Evolutionary conservation across 2,329 filamentous ascomycete genomes (phyloP).

Genomic region (Pseudogymnoascus sp.): DNA sequence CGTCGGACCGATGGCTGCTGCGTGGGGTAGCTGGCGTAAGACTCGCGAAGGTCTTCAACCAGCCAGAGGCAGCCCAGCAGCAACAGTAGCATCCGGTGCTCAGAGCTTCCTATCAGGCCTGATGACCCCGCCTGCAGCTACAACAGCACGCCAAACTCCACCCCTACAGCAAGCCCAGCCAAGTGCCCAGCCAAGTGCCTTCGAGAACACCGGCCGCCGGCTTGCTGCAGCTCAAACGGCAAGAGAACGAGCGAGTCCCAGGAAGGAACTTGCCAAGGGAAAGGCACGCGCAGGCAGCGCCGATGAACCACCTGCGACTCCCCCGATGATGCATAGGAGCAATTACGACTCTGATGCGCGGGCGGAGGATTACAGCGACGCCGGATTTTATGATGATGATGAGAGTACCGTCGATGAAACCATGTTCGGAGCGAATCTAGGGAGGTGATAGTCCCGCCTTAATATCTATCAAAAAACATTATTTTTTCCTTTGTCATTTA

Average conservation of each 20-base stretch:
- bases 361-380: conserved; percentile 41
- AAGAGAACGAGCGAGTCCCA: not conserved
- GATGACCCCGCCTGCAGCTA: conserved; percentile 80
- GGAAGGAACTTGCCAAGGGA: conserved; percentile 1
- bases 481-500: not conserved
- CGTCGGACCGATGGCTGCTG: conserved; percentile 71
- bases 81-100: conserved; percentile 40
- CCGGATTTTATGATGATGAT: conserved; percentile 31
- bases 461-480: conserved; percentile 1
- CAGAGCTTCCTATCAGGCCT: conserved; percentile 68
- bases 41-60: conserved; percentile 35
- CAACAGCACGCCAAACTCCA: conserved; percentile 47
- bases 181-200: conserved; percentile 50
- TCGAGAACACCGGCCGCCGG: conserved; percentile 52
- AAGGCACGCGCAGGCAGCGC: conserved; percentile 30
- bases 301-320: conserved; percentile 37
- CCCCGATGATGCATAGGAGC: conserved; percentile 53
- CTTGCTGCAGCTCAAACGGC: conserved; percentile 46
- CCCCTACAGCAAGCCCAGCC: conserved; percentile 37
- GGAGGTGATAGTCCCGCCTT: conserved; percentile 8
- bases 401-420: conserved; percentile 21
- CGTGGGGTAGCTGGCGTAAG: conserved; percentile 93
- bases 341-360: conserved; percentile 57
- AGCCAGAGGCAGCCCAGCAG: conserved; percentile 34
- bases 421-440: conserved; percentile 13